Evolutionary conservation across 208 protist species (phyloP).

Genomic region (Trypanosoma avium): DNA sequence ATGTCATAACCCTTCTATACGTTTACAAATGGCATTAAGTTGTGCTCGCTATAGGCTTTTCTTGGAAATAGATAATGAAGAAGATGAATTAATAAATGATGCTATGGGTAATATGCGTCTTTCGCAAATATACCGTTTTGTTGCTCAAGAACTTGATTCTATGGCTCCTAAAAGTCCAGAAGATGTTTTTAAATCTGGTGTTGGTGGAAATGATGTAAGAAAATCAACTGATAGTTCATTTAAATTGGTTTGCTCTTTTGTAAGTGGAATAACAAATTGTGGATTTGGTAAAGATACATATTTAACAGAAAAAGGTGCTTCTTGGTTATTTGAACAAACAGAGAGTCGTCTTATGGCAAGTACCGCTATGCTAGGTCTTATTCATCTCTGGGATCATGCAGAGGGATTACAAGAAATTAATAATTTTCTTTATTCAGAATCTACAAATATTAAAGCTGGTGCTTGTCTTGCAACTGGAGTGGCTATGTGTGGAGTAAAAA

Average conservation of each 20-base stretch:
- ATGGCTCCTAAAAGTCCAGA: constrained; percentile 97
- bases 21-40: constrained; percentile 94
- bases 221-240: constrained; percentile 72
- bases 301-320: constrained; percentile 81
- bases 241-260: constrained; percentile 98
- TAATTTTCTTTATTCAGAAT: constrained; percentile 95
- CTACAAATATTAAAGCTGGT: constrained; percentile 96
- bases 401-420: constrained; percentile 95
- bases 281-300: constrained; percentile 98
- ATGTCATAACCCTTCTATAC: constrained; percentile 58
- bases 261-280: constrained; percentile 95
- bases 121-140: constrained; percentile 93
- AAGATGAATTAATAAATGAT: constrained; percentile 85
- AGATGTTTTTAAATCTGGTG: constrained; percentile 97
- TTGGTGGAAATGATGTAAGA: constrained; percentile 40
- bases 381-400: constrained; percentile 98
- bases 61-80: constrained; percentile 82
- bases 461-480: constrained; percentile 94
- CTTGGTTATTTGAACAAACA: constrained; percentile 96
- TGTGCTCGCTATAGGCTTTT: constrained; percentile 90
- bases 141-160: constrained; percentile 95
- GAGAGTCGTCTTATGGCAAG: constrained; percentile 96
- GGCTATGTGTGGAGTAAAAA: constrained; percentile 85
- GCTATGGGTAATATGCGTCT: constrained; percentile 96
- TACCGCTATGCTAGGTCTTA: constrained; percentile 95